These are phyloP conservation scores for Ophiostoma australiae DNA, from an alignment of 2,329 filamentous ascomycete species.

Conservation along the genomic window DNA sequence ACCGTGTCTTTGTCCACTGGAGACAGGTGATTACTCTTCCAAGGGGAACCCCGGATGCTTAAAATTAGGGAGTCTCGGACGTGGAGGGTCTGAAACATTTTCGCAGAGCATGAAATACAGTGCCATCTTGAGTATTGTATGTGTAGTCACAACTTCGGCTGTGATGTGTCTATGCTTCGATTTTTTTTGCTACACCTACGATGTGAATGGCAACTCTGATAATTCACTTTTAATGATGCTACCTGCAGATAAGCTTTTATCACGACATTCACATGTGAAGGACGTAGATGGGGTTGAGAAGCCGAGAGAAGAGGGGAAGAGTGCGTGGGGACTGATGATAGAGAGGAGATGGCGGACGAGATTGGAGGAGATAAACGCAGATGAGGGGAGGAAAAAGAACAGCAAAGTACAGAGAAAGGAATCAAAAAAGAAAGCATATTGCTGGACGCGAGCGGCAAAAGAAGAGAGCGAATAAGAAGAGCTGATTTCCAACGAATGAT, in stretches of 20 bases:
- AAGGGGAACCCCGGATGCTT: neutral
- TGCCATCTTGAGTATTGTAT: neutral
- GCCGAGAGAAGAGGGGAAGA: conserved; percentile 12
- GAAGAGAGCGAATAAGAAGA: neutral
- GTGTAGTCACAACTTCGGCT: too few species aligned
- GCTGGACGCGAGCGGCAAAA: neutral
- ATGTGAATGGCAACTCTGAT: neutral
- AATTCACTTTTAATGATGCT: neutral
- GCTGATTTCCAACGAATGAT: neutral
- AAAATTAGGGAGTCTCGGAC: neutral
- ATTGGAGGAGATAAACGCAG: neutral
- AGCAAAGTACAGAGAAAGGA: neutral
- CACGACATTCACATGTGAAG: neutral
- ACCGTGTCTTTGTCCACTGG: neutral
- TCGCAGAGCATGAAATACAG: neutral
- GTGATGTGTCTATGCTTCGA: neutral
- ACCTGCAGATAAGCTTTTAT: neutral
- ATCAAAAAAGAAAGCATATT: neutral
- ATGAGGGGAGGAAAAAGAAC: neutral
- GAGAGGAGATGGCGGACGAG: neutral
- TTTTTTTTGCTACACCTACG: too few species aligned
- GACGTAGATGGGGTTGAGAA: neutral
- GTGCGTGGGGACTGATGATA: neutral
- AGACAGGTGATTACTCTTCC: neutral
- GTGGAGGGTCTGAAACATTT: neutral